Base-by-base conservation (phyloP, 73 alveolate genomes). In the Symbiodinium natans region DNA sequence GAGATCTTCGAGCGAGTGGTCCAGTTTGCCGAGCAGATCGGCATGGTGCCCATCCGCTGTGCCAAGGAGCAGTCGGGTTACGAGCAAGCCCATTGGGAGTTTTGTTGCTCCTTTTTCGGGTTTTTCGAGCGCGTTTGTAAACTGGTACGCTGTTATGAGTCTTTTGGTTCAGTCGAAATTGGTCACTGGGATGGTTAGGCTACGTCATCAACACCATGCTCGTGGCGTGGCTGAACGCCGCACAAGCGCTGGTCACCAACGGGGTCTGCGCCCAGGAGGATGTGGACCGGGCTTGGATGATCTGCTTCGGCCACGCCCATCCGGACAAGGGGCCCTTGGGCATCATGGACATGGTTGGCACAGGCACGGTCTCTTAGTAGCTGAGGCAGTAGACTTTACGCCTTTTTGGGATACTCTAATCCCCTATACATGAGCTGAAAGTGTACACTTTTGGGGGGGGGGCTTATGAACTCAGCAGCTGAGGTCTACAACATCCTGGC, bases 11-110 rank as follows among this genome's bases (percentile, higher is more conserved):
- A 73, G 41, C 84, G 84, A 31, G 84, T 73, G 84, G 84, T 33
- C 43, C 84, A 34, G 84, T 73, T 73, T 73, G 84, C 84, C 84
- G 25, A 73, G 84, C n/a, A 73, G 42, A 73, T 73, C 46, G 84
- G 84, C 84, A 73, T 73, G 84, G 84, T 73, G 31, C 84, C 84
- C 84, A n/a, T 73, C 84, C 84, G 84, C 84, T 73, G 84, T 34
- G 42, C 41, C 25, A 73, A 73, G 84, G 84, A n/a, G 84, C 84
- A 63, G 36, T 27, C 31, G 17, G 82, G 82, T 10, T n/a, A n/a
- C n/a, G n/a, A n/a, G n/a, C n/a, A n/a, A n/a, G n/a, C n/a, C n/a
- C n/a, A n/a, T n/a, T n/a, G n/a, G n/a, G n/a, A n/a, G n/a, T n/a
- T n/a, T n/a, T n/a, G n/a, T n/a, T n/a, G n/a, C n/a, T n/a, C n/a